Base-by-base conservation (phyloP, 306 rosid genomes). In the Vicia villosa region DNA sequence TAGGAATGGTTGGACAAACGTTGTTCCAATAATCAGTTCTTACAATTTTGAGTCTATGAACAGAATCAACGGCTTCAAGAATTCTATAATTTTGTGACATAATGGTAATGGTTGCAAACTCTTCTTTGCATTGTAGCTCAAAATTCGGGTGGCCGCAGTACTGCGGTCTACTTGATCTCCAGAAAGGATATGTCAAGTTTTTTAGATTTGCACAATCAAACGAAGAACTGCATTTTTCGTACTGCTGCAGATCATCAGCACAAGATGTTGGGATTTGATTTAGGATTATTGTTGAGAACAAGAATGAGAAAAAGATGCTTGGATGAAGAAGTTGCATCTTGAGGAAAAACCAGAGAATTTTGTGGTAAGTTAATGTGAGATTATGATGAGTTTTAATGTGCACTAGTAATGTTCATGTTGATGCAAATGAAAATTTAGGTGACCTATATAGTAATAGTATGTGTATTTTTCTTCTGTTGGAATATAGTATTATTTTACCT, bases 111-210 rank as follows among this genome's bases (percentile, higher is more conserved):
- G 3, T 21, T 9, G 84, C 79, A 4, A 14, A 62, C 43, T 65
- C 75, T 3, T 43, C 67, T 2, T 8, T 49, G 74, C 95, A 88
- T 40, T 58, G 14, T 17, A 86, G 75, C 70, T 74, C 14, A 71
- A 88, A 86, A 1, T 71, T 58, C 1, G 91, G 91, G 62, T 74
- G 84, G 69, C 91, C 87, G 63, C 91, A 84, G 47, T 82, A 76
- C 1, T 40, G 20, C 5, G 88, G 80, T 17, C 85, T 83, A 66
- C 17, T 69, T 0, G 70, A 58, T 24, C 81, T 86, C 87, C 83
- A 86, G 55, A 86, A 88, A 50, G 89, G 91, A 24, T 80, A 86
- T 10, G 40, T 26, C 19, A 88, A 68, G 50, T 71, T 28, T 45
- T 6, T 7, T 3, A 76, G 16, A 42, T 51, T 61, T 28, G 34